Base-by-base conservation (phyloP, 345 rosid genomes). In the Boechera retrofracta region DNA sequence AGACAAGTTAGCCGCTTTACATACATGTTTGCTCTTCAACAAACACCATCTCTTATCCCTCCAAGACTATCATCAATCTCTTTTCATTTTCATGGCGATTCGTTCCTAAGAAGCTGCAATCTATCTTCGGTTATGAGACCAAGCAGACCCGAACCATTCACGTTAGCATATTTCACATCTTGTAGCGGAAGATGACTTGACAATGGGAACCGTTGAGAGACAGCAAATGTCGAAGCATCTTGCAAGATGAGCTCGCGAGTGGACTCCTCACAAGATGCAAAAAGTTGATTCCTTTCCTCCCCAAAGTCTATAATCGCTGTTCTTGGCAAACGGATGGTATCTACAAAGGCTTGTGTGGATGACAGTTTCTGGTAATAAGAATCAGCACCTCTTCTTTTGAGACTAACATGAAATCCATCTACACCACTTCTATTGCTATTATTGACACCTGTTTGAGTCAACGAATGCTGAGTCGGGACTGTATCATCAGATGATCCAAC, bases 311-410 rank as follows among this genome's bases (percentile, higher is more conserved):
- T 78, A 35, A 94, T 89, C 36, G 84, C 64, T 26, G 92, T 85
- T 78, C 81, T 90, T 16, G 97, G 89, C 72, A 94, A 81, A 49
- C 94, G 86, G 64, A 90, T 80, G 58, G 77, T 85, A 69, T 83
- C 86, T 45, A 94, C 96, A 42, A 68, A 83, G 31, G 89, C 85
- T 59, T 45, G 69, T 41, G 79, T 75, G 64, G 78, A 78, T 6
- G 93, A 86, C 31, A 81, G 75, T 31, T 83, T 88, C 77, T 77
- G 75, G 67, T 78, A 89, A 52, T 65, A 31, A 52, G 74, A 78
- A 81, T 72, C 80, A 7, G 57, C 79, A 1, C 65, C 44, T 49
- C 32, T 74, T 83, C 91, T 90, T 84, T 84, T 86, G 71, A 87
- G 82, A 78, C 80, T 81, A 45, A 88, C 76, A 81, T 86, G 90